Evolutionary conservation across 2,329 filamentous ascomycete genomes (phyloP), one percentile per base, ranked within the genome.

Genomic region (Clonostachys chloroleuca): DNA sequence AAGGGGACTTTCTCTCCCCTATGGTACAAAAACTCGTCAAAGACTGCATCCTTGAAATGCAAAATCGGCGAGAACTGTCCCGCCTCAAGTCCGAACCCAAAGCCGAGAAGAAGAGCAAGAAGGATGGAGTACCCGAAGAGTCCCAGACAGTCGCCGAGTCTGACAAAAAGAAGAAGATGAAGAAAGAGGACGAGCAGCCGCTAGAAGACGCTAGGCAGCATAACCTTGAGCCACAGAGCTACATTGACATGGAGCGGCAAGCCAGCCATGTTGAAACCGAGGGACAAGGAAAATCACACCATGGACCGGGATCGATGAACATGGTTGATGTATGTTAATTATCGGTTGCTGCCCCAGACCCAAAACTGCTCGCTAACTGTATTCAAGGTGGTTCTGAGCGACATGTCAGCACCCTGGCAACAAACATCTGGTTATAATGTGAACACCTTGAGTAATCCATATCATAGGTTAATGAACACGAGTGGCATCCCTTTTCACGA

Each of bases 381-480:
- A 36, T 17, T 43, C 30, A 52, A 83, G 78, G 82, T 99, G 62
- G 89, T 99, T 64, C 75, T 99, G 64, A 96, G 90, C 83, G 94
- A 99, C 80, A 99, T 99, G 94, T 99, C 85, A 82, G 92, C 79
- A 78, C 92, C 94, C 86, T 96, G 91, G 91, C 77, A 83, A 59
- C 87, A 89, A 74, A 87, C 81, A 46, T 77, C 78, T 61, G 86
- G 86, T 61, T 91, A 88, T 74, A 86, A 82, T 74, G 86, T 87
- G 74, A 90, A 83, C 74, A 95, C 85, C 75, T 80, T 96, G 81
- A 95, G 86, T 92, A 87, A 94, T 81, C 90, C 91, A 54, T 94
- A 95, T 83, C 67, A 72, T 79, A 99, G 94, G 94, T 87, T 99
- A 86, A 96, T 96, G 91, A 99, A 99, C 70, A 96, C 92, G 58